Conservation (phyloP, 2,329 filamentous ascomycete species). For the Fusarium miscanthi region DNA sequence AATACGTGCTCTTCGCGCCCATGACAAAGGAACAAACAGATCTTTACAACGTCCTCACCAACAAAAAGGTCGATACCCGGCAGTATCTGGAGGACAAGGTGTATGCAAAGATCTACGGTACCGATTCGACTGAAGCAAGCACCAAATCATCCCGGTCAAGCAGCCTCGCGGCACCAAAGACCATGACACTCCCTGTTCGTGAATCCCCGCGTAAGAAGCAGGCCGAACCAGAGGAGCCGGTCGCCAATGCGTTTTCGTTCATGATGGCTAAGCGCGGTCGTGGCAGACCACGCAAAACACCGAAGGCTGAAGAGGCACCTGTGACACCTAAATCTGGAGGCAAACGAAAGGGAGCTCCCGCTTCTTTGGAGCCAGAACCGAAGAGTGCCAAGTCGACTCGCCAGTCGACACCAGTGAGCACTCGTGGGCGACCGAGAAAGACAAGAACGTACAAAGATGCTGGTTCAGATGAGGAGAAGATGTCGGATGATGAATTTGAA, state of each 20-base stretch:
- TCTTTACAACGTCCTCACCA: constrained; percentile 76
- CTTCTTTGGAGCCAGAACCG: constrained; percentile 50
- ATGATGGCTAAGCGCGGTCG: constrained; percentile 62
- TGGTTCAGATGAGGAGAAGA: constrained; percentile 67
- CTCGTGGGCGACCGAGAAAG: constrained; percentile 63
- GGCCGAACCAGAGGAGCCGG: constrained; percentile 31
- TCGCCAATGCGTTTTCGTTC: constrained; percentile 62
- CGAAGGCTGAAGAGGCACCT: constrained; percentile 36
- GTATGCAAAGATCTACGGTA: constrained; percentile 65
- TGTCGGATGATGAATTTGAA: constrained; percentile 89
- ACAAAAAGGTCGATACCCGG: constrained; percentile 70
- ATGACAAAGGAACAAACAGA: constrained; percentile 92
- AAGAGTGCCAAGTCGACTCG: constrained; percentile 83
- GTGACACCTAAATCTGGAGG: constrained; percentile 36
- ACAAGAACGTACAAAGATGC: constrained; percentile 62
- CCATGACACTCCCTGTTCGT: constrained; percentile 50
- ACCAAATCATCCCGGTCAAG: constrained; percentile 53
- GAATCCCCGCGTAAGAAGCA: constrained; percentile 51
- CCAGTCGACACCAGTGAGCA: constrained; percentile 76
- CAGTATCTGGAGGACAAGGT: constrained; percentile 87
- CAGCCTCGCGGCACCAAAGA: constrained; percentile 44
- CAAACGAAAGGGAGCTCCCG: constrained; percentile 51
- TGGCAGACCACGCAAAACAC: constrained; percentile 39
- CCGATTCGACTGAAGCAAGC: constrained; percentile 48
- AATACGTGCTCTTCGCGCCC: constrained; percentile 95